A percentile compares a stretch with the other conserved stretches of the same genome.
Conservation (phyloP, 1,139 yeast species). For the Hyphopichia khmerensis region DNA sequence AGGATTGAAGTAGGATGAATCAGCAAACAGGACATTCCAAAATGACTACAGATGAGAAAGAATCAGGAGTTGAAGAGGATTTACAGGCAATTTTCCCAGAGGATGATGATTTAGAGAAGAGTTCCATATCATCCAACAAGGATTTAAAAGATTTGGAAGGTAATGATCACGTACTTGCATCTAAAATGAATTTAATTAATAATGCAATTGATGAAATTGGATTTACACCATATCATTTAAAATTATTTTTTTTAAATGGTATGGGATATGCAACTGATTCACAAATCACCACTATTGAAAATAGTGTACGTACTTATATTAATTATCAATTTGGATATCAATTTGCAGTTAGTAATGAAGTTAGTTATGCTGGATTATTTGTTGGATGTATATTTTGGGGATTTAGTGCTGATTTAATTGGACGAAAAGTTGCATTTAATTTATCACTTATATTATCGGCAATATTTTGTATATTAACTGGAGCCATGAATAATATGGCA, state of each 20-base stretch:
- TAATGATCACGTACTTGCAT: constrained; percentile 21
- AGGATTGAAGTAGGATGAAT: too few relatives aligned
- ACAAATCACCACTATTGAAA: constrained; percentile 46
- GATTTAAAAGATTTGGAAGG: constrained; percentile 26
- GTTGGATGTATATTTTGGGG: constrained; percentile 60
- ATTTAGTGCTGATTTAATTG: constrained; percentile 57
- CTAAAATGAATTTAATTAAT: constrained; percentile 28
- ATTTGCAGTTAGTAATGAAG: constrained; percentile 30
- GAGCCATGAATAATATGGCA: constrained; percentile 49
- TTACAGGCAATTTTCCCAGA: too few relatives aligned
- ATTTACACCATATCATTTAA: constrained; percentile 34
- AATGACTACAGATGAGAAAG: too few relatives aligned
- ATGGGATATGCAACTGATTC: constrained; percentile 68
- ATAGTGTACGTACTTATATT: constrained; percentile 35
- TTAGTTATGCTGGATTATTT: constrained; percentile 46
- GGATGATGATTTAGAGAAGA: too few relatives aligned
- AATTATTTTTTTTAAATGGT: constrained; percentile 48
- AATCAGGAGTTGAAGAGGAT: too few relatives aligned
- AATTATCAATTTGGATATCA: constrained; percentile 41
- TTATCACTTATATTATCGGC: constrained; percentile 50
- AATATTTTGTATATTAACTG: constrained; percentile 50
- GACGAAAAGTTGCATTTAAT: constrained; percentile 58
- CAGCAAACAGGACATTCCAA: too few relatives aligned
- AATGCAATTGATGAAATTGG: constrained; percentile 39
- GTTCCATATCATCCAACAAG: too few relatives aligned